These are phyloP conservation scores for Fusarium temperatum DNA, from an alignment of 2,329 filamentous ascomycete genomes.

Conservation along the genomic window DNA sequence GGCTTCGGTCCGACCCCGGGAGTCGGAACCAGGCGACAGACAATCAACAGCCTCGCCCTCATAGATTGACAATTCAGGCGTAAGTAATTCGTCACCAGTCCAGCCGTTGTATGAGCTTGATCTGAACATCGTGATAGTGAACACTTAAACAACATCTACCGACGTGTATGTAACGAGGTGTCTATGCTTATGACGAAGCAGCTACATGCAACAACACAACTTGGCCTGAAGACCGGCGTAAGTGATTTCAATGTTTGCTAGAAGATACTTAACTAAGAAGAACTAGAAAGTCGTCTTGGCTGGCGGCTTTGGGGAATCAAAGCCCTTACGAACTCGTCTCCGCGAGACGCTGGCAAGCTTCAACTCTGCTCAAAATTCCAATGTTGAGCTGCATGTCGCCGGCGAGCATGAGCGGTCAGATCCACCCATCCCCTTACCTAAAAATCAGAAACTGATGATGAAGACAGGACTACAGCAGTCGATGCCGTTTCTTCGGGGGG, in stretches of 20 bases:
- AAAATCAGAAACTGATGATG: background rate
- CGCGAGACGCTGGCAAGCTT: background rate
- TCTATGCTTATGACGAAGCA: background rate
- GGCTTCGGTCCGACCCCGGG: background rate
- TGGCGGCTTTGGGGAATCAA: background rate
- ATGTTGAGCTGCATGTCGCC: background rate
- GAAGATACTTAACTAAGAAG: background rate
- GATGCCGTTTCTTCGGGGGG: constrained; percentile 2
- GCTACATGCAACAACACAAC: background rate
- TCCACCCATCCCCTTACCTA: background rate
- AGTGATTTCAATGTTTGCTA: background rate
- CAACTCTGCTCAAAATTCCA: background rate
- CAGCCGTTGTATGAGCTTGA: background rate
- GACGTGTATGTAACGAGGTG: background rate
- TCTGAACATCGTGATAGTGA: background rate
- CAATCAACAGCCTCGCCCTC: background rate
- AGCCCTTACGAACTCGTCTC: background rate
- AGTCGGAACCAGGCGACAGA: background rate
- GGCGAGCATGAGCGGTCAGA: background rate
- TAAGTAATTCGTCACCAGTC: background rate
- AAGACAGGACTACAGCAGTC: fast-evolving
- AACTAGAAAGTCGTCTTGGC: background rate
- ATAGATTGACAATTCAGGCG: background rate
- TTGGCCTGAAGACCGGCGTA: background rate
- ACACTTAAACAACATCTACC: background rate